A percentile compares a stretch with the other conserved stretches of the same genome.
phyloP scores from a whole-genome alignment of 495 filamentous ascomycete species.

The Bombardia bombarda region DNA sequence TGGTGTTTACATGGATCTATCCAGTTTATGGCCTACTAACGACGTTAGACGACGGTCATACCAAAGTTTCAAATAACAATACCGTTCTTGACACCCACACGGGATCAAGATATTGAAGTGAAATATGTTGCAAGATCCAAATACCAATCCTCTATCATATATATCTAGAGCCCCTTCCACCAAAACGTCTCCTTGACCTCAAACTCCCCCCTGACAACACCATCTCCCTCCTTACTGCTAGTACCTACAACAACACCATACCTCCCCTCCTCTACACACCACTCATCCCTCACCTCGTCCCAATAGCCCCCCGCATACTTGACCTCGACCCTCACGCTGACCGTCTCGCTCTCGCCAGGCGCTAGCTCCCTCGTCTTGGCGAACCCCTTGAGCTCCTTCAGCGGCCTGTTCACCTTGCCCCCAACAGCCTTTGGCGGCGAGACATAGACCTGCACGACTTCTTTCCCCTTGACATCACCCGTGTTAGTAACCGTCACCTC shows the following conservation, averaged over 20 bases:
- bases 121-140: too few species aligned
- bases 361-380: constrained; percentile 58
- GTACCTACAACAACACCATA: constrained; percentile 50
- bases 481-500: constrained; percentile 44
- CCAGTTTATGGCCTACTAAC: too few species aligned
- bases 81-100: too few species aligned
- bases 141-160: not conserved
- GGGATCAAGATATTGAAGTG: too few species aligned
- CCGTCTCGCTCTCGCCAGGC: constrained; percentile 53
- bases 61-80: too few species aligned
- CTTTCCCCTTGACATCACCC: constrained; percentile 55
- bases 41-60: too few species aligned
- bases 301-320: constrained; percentile 61
- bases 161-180: constrained; percentile 42
- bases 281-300: constrained; percentile 59
- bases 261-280: constrained; percentile 56
- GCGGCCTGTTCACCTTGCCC: constrained; percentile 15
- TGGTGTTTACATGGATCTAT: too few species aligned
- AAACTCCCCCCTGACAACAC: constrained; percentile 38
- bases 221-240: constrained; percentile 39
- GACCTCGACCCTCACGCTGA: constrained; percentile 46
- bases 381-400: constrained; percentile 68
- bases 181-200: constrained; percentile 48
- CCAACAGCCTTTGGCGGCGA: constrained; percentile 17
- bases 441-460: constrained; percentile 58